Base-by-base conservation (phyloP, 176 grass and related monocot genomes). In the Chloris gayana region DNA sequence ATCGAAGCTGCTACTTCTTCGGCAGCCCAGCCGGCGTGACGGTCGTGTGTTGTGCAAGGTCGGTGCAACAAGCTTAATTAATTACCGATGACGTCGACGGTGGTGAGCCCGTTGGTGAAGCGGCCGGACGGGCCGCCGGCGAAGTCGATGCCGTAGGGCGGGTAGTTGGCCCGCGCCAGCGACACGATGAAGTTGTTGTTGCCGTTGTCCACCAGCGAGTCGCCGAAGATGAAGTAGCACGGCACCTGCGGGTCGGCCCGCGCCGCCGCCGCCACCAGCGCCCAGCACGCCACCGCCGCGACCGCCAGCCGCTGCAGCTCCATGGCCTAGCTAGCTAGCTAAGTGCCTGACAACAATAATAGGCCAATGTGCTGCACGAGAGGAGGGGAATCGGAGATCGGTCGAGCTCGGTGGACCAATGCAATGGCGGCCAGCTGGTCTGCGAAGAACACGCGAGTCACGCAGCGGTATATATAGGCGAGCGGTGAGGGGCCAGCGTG, bases 141-240 rank as follows among this genome's bases (percentile, higher is more conserved):
- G 79, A 99, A 99, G 84, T 99, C 96, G 78, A 99, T 86, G 73
- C 96, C 96, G 45, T 99, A 99, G 56, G 96, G 96, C 84, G 87
- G 88, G 84, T 99, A 99, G 84, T 86, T 88, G 3, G 96, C 88
- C 34, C 90, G 76, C 38, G 96, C 96, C 47, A 98, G 68, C 2
- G 96, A 95, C 31, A 93, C 65, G 72, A 98, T 98, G 92, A 86
- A 82, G 74, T 98, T 98, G 92, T 98, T 98, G 84, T 98, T 98
- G 84, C 96, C 96, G 75, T 93, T 98, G 86, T 98, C 96, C n/a
- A 98, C 96, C 1, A 98, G 92, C 27, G 96, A 98, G 86, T 98
- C 96, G 12, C 96, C 96, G 68, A 98, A 98, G 74, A 98, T 93
- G 84, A 95, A 98, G 88, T 95, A 98, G 81, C 96, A 95, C 32